phyloP scores from a whole-genome alignment of 2,329 filamentous ascomycete genomes.

The Fragosphaeria purpurea region DNA sequence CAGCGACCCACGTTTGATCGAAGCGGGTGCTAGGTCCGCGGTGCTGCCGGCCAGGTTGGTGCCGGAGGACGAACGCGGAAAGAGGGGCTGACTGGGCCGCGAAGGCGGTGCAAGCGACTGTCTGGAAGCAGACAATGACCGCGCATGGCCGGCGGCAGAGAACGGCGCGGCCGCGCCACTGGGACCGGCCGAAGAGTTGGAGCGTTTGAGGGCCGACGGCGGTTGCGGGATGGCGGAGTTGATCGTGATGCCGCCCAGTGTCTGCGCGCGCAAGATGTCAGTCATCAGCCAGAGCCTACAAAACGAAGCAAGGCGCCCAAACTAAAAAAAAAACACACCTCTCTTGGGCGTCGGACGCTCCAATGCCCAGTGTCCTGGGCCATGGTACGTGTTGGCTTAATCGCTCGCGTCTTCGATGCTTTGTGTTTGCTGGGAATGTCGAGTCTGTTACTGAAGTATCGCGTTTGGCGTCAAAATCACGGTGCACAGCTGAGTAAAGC shows the following conservation, averaged over 20 bases:
- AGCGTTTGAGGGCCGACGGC: conserved; percentile 86
- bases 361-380: conserved; percentile 81
- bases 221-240: conserved; percentile 85
- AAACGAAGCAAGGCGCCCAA: conserved; percentile 1
- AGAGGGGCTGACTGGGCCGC: conserved; percentile 77
- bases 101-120: conserved; percentile 70
- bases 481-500: too few relatives aligned
- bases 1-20: conserved; percentile 72
- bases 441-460: too few relatives aligned
- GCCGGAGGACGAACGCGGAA: conserved; percentile 76
- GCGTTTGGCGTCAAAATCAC: too few relatives aligned
- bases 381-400: conserved; percentile 41
- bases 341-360: conserved; percentile 83
- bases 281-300: too few relatives aligned
- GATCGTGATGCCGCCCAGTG: conserved; percentile 72
- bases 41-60: conserved; percentile 58
- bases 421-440: too few relatives aligned
- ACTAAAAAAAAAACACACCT: conserved; percentile 44
- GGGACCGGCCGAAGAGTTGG: conserved; percentile 63
- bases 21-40: conserved; percentile 56
- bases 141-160: conserved; percentile 57
- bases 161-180: conserved; percentile 49
- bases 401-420: not conserved
- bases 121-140: conserved; percentile 72
- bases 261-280: conserved; percentile 39